Conservation (phyloP, 2,329 filamentous ascomycete genomes). For the Neocatenulostroma microsporum region DNA sequence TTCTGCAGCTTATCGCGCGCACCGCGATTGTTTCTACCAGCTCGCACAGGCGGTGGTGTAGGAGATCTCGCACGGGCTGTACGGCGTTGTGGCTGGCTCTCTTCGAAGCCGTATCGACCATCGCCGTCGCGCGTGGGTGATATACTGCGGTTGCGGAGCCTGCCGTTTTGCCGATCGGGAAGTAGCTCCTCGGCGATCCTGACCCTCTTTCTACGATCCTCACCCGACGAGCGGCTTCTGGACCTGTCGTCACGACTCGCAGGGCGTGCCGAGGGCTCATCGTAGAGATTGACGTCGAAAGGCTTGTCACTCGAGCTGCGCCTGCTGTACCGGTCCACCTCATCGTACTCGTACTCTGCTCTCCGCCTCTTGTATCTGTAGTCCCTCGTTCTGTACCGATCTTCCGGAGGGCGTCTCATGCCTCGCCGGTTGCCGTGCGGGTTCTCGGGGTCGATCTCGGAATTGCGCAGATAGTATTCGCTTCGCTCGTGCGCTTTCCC, state of each 20-base stretch:
- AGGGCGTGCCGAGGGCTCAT: conserved; percentile 50
- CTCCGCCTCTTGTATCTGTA: conserved; percentile 47
- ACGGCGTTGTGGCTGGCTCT: conserved; percentile 40
- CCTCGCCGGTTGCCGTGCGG: conserved; percentile 45
- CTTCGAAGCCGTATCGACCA: conserved; percentile 42
- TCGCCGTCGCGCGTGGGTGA: conserved; percentile 47
- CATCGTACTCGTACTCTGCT: conserved; percentile 47
- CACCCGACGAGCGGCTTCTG: conserved; percentile 11
- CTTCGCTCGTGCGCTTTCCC: conserved; percentile 71
- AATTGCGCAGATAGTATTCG: conserved; percentile 86
- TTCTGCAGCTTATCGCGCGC: conserved; percentile 24
- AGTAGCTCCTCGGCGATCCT: conserved; percentile 26
- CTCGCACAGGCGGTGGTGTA: conserved; percentile 26
- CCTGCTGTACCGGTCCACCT: conserved; percentile 29
- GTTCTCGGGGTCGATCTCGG: conserved; percentile 77
- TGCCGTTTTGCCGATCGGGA: conserved; percentile 30
- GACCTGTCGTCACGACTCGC: conserved; percentile 3
- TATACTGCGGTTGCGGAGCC: conserved; percentile 52
- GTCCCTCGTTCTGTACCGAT: conserved; percentile 12
- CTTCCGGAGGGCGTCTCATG: conserved; percentile 8
- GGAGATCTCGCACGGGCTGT: conserved; percentile 37
- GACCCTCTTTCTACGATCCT: conserved; percentile 12
- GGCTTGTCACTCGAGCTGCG: conserved; percentile 29
- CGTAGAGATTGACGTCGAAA: conserved; percentile 75
- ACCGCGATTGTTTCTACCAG: conserved; percentile 13